These are phyloP conservation scores for Alliaria petiolata DNA, from an alignment of 345 rosid genomes.

Conservation along the genomic window DNA sequence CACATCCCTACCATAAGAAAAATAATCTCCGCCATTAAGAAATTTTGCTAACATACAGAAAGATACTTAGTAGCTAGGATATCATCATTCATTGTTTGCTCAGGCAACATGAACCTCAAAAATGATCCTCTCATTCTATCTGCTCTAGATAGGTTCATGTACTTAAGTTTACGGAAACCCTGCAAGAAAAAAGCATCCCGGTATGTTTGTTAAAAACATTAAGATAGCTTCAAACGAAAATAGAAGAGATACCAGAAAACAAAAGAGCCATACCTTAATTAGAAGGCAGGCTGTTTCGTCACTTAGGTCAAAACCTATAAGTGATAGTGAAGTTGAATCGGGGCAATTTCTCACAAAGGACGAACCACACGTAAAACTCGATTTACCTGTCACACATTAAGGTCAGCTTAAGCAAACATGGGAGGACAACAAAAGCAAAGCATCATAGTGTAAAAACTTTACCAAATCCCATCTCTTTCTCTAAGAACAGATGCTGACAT, in stretches of 20 bases:
- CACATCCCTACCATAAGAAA: neutral
- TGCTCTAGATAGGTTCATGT: constrained; percentile 2
- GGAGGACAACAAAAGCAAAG: neutral
- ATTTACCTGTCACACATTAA: constrained; percentile 45
- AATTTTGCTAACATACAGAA: neutral
- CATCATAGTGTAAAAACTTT: neutral
- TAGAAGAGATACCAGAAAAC: no score
- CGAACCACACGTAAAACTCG: constrained; percentile 26
- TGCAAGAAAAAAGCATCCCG: neutral
- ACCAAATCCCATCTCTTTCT: constrained; percentile 50
- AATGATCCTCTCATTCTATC: neutral
- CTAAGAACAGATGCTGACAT: constrained; percentile 64
- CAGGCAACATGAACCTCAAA: neutral
- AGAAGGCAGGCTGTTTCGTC: constrained; percentile 51
- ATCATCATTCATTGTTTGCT: constrained; percentile 5
- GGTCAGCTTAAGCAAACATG: constrained; percentile 18
- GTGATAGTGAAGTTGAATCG: constrained; percentile 58
- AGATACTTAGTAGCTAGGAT: no score
- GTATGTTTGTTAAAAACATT: neutral
- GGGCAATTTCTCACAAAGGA: constrained; percentile 56
- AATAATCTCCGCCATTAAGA: no score
- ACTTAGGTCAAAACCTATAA: constrained; percentile 69
- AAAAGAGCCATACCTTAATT: constrained; percentile 56
- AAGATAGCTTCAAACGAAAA: neutral
- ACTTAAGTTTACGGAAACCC: constrained; percentile 9